These are phyloP conservation scores for Aspergillus caelatus DNA, from an alignment of 2,329 filamentous ascomycete genomes.

Conservation along the genomic window DNA sequence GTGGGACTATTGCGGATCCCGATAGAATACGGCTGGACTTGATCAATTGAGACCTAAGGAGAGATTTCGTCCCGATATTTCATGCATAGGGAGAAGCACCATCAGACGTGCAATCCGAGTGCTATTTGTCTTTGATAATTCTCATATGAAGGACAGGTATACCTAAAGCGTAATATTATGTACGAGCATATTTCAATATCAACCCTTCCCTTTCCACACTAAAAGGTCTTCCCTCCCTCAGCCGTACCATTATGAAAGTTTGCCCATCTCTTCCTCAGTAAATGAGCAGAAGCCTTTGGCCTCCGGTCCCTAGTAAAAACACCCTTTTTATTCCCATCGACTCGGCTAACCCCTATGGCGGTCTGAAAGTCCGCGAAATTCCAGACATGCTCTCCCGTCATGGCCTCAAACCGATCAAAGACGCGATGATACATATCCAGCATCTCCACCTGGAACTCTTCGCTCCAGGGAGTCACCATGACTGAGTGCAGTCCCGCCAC, in stretches of 20 bases:
- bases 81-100: too few relatives aligned
- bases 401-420: not conserved
- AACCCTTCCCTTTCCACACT: not conserved
- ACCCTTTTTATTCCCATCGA: not conserved
- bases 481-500: not conserved
- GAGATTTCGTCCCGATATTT: too few relatives aligned
- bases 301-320: not conserved
- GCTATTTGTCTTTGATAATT: not conserved
- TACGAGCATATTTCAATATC: not conserved
- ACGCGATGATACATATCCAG: not conserved
- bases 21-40: too few relatives aligned
- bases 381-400: conserved; percentile 4
- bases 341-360: not conserved
- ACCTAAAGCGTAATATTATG: fast-evolving
- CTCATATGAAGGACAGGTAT: not conserved
- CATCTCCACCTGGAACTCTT: not conserved
- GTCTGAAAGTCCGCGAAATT: conserved; percentile 6
- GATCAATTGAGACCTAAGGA: too few relatives aligned
- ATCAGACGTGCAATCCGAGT: not conserved
- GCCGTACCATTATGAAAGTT: not conserved
- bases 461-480: not conserved
- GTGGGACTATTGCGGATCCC: too few relatives aligned
- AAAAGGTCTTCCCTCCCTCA: not conserved
- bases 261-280: not conserved
- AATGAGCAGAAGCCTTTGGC: not conserved